Conservation (phyloP, 1,284 basidiomycete species). For the Paramarasmius palmivorus region DNA sequence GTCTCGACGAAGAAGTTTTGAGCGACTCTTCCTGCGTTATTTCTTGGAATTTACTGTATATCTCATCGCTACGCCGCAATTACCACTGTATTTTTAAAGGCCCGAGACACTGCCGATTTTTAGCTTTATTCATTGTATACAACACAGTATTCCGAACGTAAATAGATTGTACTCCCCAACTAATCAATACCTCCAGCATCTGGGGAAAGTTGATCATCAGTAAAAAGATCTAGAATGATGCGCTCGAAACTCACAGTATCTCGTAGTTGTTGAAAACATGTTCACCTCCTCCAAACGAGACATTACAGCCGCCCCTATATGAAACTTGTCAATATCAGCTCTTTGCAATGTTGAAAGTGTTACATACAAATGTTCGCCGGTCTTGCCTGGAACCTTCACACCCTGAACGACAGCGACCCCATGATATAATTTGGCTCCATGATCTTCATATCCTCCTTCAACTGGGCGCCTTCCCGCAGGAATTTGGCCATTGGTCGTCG, state of each 20-base stretch:
- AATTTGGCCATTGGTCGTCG: conserved; percentile 55
- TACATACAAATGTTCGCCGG: conserved; percentile 65
- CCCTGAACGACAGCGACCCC: conserved; percentile 49
- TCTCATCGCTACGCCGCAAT: too few species aligned
- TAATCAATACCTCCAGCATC: too few species aligned
- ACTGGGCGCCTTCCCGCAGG: conserved; percentile 53
- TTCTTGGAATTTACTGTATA: too few species aligned
- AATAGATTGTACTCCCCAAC: too few species aligned
- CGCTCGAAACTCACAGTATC: conserved; percentile 47
- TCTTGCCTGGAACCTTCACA: conserved; percentile 69
- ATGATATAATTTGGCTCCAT: conserved; percentile 51
- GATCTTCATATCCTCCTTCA: conserved; percentile 52
- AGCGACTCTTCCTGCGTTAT: too few species aligned
- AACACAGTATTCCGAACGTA: too few species aligned
- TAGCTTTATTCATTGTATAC: too few species aligned
- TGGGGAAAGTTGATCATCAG: too few species aligned
- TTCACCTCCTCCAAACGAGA: conserved; percentile 42
- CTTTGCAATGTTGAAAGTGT: neutral
- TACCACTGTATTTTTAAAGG: too few species aligned
- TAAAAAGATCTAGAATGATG: too few species aligned
- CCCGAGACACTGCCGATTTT: too few species aligned
- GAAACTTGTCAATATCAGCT: neutral
- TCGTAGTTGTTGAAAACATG: conserved; percentile 50
- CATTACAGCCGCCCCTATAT: conserved; percentile 20
- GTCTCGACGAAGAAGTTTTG: too few species aligned